Percentiles rank a stretch among this genome's conserved stretches.
Conservation (phyloP, 2,329 filamentous ascomycete genomes). For the Stagonosporopsis rhizophila region DNA sequence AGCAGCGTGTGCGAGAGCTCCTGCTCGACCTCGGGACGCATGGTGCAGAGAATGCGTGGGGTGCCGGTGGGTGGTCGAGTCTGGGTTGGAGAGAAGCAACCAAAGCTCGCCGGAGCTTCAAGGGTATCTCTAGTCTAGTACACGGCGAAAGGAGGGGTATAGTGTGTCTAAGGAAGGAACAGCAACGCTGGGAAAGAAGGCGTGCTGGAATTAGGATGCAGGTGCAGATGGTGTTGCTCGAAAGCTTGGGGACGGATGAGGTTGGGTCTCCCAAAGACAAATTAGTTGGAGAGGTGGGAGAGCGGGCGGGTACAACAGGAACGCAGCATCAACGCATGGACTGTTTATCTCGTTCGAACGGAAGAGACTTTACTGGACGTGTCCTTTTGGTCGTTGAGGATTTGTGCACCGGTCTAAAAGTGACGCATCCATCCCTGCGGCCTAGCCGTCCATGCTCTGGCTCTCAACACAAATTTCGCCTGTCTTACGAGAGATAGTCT, state of each 20-base stretch:
- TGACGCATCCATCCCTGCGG: conserved; percentile 41
- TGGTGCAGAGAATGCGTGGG: conserved; percentile 56
- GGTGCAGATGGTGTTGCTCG: conserved; percentile 13
- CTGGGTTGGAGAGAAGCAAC: conserved; percentile 13
- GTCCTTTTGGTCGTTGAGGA: conserved; percentile 41
- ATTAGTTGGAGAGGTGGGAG: conserved; percentile 22
- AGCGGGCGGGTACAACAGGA: conserved; percentile 28
- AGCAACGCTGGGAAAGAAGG: conserved; percentile 21
- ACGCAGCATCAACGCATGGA: conserved; percentile 42
- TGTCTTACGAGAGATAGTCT: conserved; percentile 30
- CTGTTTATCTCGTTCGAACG: conserved; percentile 40
- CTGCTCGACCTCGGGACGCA: conserved; percentile 99
- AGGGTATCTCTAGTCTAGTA: conserved; percentile 34
- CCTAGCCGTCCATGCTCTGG: conserved; percentile 34
- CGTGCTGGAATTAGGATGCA: conserved; percentile 19
- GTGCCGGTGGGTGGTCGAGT: conserved; percentile 21
- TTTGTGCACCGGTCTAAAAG: conserved; percentile 42
- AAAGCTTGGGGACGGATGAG: conserved; percentile 26
- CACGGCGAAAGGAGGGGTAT: conserved; percentile 31
- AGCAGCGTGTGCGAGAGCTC: conserved; percentile 98
- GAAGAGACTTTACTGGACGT: conserved; percentile 25
- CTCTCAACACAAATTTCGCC: conserved; percentile 42
- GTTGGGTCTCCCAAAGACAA: conserved; percentile 15
- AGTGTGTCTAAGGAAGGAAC: conserved; percentile 25
- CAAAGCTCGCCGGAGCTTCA: conserved; percentile 37